Percentiles rank a stretch among this genome's conserved stretches.
phyloP scores from a whole-genome alignment of 345 rosid species.

The Populus davidiana region DNA sequence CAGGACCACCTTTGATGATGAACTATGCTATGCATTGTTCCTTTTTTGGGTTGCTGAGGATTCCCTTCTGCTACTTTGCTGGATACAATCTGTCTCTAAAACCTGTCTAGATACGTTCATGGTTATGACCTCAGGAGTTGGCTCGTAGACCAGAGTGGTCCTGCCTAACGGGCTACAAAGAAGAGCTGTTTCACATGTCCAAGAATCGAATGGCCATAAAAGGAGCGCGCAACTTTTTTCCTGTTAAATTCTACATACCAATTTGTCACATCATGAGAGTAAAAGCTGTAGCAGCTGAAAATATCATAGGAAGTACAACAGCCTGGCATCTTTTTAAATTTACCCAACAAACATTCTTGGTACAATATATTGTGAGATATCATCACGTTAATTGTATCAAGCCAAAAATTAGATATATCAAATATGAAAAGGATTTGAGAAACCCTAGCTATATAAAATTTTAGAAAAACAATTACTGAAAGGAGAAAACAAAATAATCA shows the following conservation, averaged over 20 bases:
- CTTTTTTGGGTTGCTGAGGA: neutral
- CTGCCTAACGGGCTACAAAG: neutral
- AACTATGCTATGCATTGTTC: neutral
- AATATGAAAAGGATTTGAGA: no score
- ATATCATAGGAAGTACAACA: neutral
- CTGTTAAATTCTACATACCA: neutral
- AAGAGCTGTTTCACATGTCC: neutral
- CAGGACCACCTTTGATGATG: neutral
- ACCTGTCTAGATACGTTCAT: neutral
- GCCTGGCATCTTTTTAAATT: neutral
- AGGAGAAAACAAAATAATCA: no score
- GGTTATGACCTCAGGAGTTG: neutral
- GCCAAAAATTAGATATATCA: neutral
- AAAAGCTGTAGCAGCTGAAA: neutral
- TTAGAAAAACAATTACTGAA: no score
- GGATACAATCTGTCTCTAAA: neutral
- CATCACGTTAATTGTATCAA: neutral
- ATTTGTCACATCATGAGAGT: neutral
- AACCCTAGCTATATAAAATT: no score
- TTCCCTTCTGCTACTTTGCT: neutral
- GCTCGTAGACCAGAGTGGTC: neutral
- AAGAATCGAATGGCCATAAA: neutral
- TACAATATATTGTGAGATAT: no score
- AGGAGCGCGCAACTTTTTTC: constrained; percentile 1
- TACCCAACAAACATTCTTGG: neutral